Evolutionary conservation across 1,139 yeast genomes (phyloP), one percentile per base, ranked within the genome.

Genomic region (Dujonia santamariae): DNA sequence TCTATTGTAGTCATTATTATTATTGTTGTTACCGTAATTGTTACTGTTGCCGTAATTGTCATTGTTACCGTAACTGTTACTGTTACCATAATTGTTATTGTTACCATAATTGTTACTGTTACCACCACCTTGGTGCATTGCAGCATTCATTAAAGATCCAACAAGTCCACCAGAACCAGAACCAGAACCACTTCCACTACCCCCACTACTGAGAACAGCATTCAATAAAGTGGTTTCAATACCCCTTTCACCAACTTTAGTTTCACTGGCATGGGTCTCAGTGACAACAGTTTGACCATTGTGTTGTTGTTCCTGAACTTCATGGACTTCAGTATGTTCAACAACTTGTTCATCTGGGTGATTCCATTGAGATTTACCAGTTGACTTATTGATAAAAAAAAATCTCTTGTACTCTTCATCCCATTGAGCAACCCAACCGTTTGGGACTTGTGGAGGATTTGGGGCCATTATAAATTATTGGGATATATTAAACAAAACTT

Each of bases 371-470:
- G 60, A 48, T 31, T 46, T 35, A 2, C 56, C 54, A 3, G 58
- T 54, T 14, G 34, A 30, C 15, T 44, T 42, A 37, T 58, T 50
- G 25, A 56, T 53, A 31, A 39, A 57, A 39, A 46, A 58, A 37
- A 45, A 57, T 24, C 43, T 36, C 32, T 51, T 34, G 39, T 53
- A 54, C 35, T 53, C 56, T 25, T 52, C 54, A 33, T 58, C 62
- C 56, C 56, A 59, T 34, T 51, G 51, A 7, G 61, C 62, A 2
- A 44, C 37, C 63, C 63, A 58, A 6, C 61, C 63, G 4, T 41
- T 40, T 4, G 63, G 63, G 21, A 55, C 37, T 16, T 37, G 31
- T 4, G 53, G 49, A 11, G 42, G 37, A 4, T 19, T 17, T 4
- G 39, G 37, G 8, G 21, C 25, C 8, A n/a, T n/a, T n/a, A n/a